phyloP scores from a whole-genome alignment of 768 basidiomycete species.

The Lactarius pseudohatsudake region DNA sequence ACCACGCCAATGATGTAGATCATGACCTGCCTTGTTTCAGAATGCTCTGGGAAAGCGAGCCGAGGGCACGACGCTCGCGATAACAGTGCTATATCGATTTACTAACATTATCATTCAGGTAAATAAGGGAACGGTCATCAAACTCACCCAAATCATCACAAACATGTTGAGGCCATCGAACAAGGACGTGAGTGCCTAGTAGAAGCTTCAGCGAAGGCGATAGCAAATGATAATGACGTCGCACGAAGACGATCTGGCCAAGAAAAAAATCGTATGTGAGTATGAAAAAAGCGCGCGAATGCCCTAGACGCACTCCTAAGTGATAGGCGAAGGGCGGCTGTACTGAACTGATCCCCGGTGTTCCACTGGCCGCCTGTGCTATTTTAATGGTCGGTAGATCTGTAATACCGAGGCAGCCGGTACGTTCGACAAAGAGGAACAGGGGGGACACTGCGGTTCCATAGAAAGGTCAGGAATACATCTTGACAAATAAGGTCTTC shows the following conservation, averaged over 20 bases:
- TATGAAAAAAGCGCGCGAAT: background rate
- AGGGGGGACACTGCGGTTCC: conserved; percentile 12
- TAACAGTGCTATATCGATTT: conserved; percentile 18
- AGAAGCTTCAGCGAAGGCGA: background rate
- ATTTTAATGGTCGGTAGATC: background rate
- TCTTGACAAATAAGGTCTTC: background rate
- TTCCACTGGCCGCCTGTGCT: background rate
- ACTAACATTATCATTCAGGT: background rate
- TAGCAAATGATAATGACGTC: background rate
- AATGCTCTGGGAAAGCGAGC: conserved; percentile 22
- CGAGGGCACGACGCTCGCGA: conserved; percentile 11
- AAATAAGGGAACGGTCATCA: background rate
- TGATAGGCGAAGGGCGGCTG: conserved; percentile 10
- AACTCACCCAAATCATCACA: conserved; percentile 17
- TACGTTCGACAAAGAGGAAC: background rate
- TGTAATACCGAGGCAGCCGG: conserved; percentile 19
- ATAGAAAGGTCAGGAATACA: background rate
- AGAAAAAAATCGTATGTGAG: background rate
- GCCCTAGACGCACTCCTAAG: conserved; percentile 17
- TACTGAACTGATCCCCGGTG: background rate
- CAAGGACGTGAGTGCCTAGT: conserved; percentile 6
- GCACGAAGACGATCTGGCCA: conserved; percentile 15
- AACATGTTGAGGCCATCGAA: conserved; percentile 24
- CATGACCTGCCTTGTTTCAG: conserved; percentile 24
- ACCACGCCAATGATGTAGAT: background rate